Evolutionary conservation across 805 yeast genomes (phyloP), one percentile per base, ranked within the genome.

Genomic region (Starmerella apis): DNA sequence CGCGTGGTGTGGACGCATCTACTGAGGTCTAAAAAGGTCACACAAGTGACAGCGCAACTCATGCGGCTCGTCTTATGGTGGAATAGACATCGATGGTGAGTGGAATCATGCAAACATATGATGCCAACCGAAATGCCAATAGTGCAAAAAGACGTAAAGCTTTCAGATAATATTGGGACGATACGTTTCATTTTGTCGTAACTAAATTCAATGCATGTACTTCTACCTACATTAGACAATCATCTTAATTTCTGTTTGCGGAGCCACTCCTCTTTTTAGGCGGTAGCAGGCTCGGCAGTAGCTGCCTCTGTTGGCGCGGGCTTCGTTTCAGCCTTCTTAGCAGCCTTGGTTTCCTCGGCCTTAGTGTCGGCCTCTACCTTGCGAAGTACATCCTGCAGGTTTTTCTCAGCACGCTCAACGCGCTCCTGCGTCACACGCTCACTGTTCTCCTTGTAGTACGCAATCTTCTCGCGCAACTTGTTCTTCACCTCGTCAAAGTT

Each of bases 401-500:
- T 82, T 50, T 80, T 81, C 70, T 86, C 80, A 46, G 92, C 95
- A 56, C 75, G 75, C 61, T 76, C 84, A 57, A 83, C 73, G 66
- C 83, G 82, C 66, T 77, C 76, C 65, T 79, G 76, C 53, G 96
- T 86, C 63, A 80, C 84, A 50, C 79, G 84, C 53, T 81, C 88
- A 71, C 86, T 94, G 68, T 80, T 79, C 45, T 74, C 72, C 66
- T 75, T 71, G 70, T 77, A 83, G 56, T 79, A 79, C 50, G 70
- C 72, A 63, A 85, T 77, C 67, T 92, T 87, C 59, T 73, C 76
- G 72, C 80, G 78, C 68, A 90, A 78, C 57, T 78, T 71, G 47
- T 72, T 78, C 61, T 84, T 67, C 55, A 90, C 78, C 41, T 68
- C 68, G 28, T 81, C 73, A 57, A 82, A 79, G 48, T 84, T 90